These are phyloP conservation scores for Trematosphaeria pertusa DNA, from an alignment of 2,329 filamentous ascomycete species.

Conservation along the genomic window DNA sequence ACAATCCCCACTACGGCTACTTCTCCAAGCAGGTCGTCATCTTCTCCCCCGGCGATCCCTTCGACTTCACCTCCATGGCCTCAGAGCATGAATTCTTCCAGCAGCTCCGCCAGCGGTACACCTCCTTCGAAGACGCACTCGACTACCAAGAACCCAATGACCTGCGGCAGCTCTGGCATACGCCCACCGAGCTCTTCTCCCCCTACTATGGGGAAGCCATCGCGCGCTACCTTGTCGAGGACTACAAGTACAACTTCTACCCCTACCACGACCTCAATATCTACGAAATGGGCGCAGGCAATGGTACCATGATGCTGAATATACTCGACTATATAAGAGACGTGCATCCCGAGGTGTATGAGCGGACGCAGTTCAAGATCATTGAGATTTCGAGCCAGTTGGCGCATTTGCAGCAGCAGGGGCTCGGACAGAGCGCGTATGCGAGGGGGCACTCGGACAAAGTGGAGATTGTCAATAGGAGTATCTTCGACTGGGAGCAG, in stretches of 20 bases:
- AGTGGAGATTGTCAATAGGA: constrained; percentile 93
- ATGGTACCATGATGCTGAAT: constrained; percentile 97
- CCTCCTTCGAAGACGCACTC: constrained; percentile 85
- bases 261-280: constrained; percentile 97
- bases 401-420: constrained; percentile 76
- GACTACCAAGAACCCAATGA: constrained; percentile 75
- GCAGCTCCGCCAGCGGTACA: constrained; percentile 79
- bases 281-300: constrained; percentile 98
- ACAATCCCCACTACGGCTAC: constrained; percentile 94
- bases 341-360: constrained; percentile 88
- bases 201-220: constrained; percentile 98
- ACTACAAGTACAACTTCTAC: constrained; percentile 93
- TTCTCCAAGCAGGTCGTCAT: constrained; percentile 97
- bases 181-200: constrained; percentile 93
- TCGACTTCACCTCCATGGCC: constrained; percentile 80
- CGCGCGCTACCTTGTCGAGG: constrained; percentile 92
- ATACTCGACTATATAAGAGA: constrained; percentile 95
- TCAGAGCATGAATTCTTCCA: constrained; percentile 87
- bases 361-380: constrained; percentile 89
- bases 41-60: constrained; percentile 90
- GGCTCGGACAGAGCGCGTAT: constrained; percentile 70
- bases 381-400: constrained; percentile 92
- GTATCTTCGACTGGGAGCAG: constrained; percentile 91
- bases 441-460: constrained; percentile 79
- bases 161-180: constrained; percentile 95